Evolutionary conservation across 2,329 filamentous ascomycete genomes (phyloP).

Genomic region (Curvularia sp.): DNA sequence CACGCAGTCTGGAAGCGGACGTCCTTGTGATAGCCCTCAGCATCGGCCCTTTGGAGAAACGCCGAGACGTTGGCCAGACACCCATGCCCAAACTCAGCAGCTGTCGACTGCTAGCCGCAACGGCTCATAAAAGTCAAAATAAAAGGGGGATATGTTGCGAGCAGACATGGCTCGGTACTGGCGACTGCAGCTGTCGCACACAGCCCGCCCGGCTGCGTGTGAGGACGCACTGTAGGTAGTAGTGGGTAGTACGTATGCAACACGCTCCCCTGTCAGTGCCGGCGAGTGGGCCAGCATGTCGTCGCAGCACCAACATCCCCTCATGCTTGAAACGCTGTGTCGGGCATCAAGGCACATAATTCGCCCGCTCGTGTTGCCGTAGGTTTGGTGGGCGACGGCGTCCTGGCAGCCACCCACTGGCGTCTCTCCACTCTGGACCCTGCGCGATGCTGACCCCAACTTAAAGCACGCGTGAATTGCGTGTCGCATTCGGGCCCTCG

Average conservation of each 20-base stretch:
- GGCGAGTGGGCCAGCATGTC: background rate
- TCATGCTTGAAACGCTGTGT: constrained; percentile 8
- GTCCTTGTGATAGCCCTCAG: background rate
- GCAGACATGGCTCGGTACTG: background rate
- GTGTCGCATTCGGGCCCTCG: constrained; percentile 7
- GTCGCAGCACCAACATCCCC: background rate
- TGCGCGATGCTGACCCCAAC: constrained; percentile 6
- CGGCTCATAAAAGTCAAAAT: background rate
- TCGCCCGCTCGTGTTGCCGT: background rate
- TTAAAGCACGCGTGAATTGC: constrained; percentile 6
- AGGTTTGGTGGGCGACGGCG: background rate
- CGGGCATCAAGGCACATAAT: background rate
- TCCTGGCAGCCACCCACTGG: background rate
- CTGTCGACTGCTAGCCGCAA: background rate
- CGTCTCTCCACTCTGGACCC: constrained; percentile 6
- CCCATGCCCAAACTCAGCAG: constrained; percentile 9
- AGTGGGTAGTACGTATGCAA: no score
- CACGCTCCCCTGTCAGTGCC: background rate
- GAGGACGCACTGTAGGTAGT: no score
- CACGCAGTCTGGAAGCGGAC: constrained; percentile 1
- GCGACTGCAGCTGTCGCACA: background rate
- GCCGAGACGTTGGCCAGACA: background rate
- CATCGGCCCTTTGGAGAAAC: background rate
- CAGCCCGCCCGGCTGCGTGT: background rate
- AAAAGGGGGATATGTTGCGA: background rate